Evolutionary conservation across 1,284 basidiomycete genomes (phyloP), one percentile per base, ranked within the genome.

Genomic region (Erythrobasidium hasegawianum): DNA sequence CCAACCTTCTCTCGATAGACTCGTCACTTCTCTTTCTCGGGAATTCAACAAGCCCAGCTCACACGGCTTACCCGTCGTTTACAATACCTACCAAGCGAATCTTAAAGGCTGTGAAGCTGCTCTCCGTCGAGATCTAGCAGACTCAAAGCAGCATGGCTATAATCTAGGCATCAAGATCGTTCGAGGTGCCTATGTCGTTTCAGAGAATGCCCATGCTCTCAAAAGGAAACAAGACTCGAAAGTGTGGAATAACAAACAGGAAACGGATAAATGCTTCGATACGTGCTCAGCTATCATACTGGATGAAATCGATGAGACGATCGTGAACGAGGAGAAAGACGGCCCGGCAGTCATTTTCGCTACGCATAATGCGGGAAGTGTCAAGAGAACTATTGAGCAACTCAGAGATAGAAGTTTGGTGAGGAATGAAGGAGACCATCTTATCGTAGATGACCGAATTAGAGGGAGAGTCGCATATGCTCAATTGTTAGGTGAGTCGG

Each of bases 91-190:
- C 67, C 54, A 66, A 64, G 59, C 29, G 41, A 69, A 68, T 27
- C 50, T 67, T 11, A 38, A 40, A 29, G 20, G 29, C 7, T 56
- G 67, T 5, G 33, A 47, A 16, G 45, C 47, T 13, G 29, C 38
- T 1, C 38, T 70, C 2, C 16, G 57, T 20, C 50, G 29, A 10
- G 56, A 65, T 16, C 26, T 69, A 18, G 18, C 16, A 13, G 58
- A 54, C 1, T 55, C 62, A 1, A 65, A 38, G 27, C n/a, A 50
- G n/a, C 14, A 33, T 16, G 82, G 83, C 50, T 97, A 92, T 76
- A 82, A 87, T 0, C 83, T 97, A 1, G 94, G 94, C 16, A 85
- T 94, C 69, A 97, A 97, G 79, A 87, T 97, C 64, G 94, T 97
- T 39, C 85, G 95, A 24, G 95, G 94, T 0, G 94, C 94, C 1